Base-by-base conservation (phyloP, 2,329 filamentous ascomycete genomes). In the Sporothrix brunneoviolacea region DNA sequence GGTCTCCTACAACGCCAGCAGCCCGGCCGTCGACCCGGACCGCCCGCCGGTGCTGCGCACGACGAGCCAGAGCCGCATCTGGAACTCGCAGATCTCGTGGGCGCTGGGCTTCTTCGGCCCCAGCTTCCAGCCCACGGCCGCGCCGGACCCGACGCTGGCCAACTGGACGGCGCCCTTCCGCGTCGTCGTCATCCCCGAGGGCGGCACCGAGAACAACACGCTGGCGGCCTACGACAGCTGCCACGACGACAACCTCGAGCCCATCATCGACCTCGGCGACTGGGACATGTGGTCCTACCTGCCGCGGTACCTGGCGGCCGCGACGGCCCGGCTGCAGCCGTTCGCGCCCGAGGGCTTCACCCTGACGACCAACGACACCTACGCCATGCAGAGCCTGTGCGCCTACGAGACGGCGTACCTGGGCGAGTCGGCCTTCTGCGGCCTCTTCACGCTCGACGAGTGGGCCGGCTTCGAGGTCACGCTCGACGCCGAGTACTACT, bases 371-470 rank as follows among this genome's bases (percentile, higher is more conserved):
- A 71, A 72, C 54, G 75, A 79, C 58, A 71, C 73, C 0, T 76
- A 77, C 40, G 69, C 67, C 19, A 71, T 74, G 69, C 69, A 71
- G 59, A 77, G 69, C 54, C 67, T 77, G 46, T 81, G 77, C 55
- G 71, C 74, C 3, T 80, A 80, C 57, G 77, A 80, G 59, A 65
- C 64, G 41, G 71, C 65, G 33, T 75, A 71, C 55, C 67, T 79
- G 15, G 73, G 73, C 18, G 62, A 61, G 50, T 77, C 72, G 4
- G 67, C 72, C 28, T 79, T 79, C 62, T 79, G 76, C 62, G 56
- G 59, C 18, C 67, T 79, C 22, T 79, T 80, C 62, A 79, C 75
- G 1, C 65, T 98, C 39, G 69, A 75, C 43, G 76, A 80, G 59
- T 80, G 76, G 76, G 62, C 66, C 18, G 74, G 72, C 16, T 80